Evolutionary conservation across 2,329 filamentous ascomycete species (phyloP).

Genomic region (Penicillium sp.): DNA sequence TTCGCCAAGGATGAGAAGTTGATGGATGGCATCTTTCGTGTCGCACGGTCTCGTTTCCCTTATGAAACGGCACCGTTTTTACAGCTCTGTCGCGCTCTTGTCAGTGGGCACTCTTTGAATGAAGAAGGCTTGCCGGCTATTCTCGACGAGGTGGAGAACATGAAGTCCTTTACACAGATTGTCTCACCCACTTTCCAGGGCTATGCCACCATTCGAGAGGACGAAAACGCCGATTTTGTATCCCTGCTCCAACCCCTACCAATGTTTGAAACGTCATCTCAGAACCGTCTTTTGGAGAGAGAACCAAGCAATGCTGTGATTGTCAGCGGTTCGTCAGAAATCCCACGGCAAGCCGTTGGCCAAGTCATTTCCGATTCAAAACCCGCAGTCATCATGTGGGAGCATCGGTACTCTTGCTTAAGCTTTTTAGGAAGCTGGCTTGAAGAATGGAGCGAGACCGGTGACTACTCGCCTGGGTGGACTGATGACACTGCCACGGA

Average conservation of each 20-base stretch:
- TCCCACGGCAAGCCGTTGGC: slow-evolving; percentile 42
- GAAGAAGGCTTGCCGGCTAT: slow-evolving; percentile 54
- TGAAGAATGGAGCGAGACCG: slow-evolving; percentile 47
- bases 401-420: slow-evolving; percentile 71
- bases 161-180: slow-evolving; percentile 72
- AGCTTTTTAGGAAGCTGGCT: slow-evolving; percentile 72
- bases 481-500: slow-evolving; percentile 66
- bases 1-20: slow-evolving; percentile 59
- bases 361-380: slow-evolving; percentile 73
- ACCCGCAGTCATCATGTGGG: slow-evolving; percentile 72
- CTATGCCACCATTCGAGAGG: slow-evolving; percentile 77
- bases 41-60: slow-evolving; percentile 75
- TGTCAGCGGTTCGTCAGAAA: slow-evolving; percentile 36
- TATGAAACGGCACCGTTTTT: slow-evolving; percentile 81
- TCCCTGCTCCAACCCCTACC: slow-evolving; percentile 60
- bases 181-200: slow-evolving; percentile 69
- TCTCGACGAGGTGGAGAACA: slow-evolving; percentile 63
- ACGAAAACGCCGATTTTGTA: slow-evolving; percentile 80
- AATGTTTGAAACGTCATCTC: slow-evolving; percentile 37
- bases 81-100: slow-evolving; percentile 65
- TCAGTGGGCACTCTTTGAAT: slow-evolving; percentile 45
- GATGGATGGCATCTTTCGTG: slow-evolving; percentile 59
- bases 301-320: slow-evolving; percentile 34
- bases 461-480: slow-evolving; percentile 54
- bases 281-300: slow-evolving; percentile 21